These are phyloP conservation scores for Suillus paluster DNA, from an alignment of 768 basidiomycete genomes.

Conservation along the genomic window DNA sequence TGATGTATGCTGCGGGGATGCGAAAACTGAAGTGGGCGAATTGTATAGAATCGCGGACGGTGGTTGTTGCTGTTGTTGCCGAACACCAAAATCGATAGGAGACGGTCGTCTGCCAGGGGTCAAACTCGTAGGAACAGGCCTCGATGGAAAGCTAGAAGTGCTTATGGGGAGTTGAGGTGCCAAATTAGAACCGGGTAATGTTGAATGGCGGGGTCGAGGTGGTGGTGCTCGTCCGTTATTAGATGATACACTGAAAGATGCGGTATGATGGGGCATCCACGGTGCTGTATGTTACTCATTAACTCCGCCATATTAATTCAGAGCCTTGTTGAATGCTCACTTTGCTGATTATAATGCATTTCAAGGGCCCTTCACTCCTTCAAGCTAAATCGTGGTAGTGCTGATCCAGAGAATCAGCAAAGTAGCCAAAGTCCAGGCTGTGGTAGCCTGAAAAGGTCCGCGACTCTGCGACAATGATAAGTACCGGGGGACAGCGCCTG, in stretches of 20 bases:
- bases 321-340: slow-evolving; percentile 21
- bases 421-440: background rate
- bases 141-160: background rate
- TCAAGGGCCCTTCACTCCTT: background rate
- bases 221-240: slow-evolving; percentile 8
- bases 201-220: slow-evolving; percentile 26
- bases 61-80: too few species aligned
- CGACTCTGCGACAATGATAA: background rate
- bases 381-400: background rate
- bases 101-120: slow-evolving; percentile 28
- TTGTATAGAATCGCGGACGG: slow-evolving; percentile 14
- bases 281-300: slow-evolving; percentile 18
- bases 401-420: background rate
- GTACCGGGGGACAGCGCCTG: too few species aligned
- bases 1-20: slow-evolving; percentile 16
- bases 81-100: slow-evolving; percentile 15
- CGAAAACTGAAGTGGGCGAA: slow-evolving; percentile 4
- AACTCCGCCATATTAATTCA: background rate
- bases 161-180: slow-evolving; percentile 3
- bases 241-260: slow-evolving; percentile 23
- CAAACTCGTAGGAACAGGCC: slow-evolving; percentile 27
- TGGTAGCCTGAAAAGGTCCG: too few species aligned
- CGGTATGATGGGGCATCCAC: slow-evolving; percentile 22
- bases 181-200: slow-evolving; percentile 17
- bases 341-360: slow-evolving; percentile 39